These are phyloP conservation scores for Funneliformis geosporum DNA, from an alignment of 192 early-diverging fungal genomes.

Conservation along the genomic window DNA sequence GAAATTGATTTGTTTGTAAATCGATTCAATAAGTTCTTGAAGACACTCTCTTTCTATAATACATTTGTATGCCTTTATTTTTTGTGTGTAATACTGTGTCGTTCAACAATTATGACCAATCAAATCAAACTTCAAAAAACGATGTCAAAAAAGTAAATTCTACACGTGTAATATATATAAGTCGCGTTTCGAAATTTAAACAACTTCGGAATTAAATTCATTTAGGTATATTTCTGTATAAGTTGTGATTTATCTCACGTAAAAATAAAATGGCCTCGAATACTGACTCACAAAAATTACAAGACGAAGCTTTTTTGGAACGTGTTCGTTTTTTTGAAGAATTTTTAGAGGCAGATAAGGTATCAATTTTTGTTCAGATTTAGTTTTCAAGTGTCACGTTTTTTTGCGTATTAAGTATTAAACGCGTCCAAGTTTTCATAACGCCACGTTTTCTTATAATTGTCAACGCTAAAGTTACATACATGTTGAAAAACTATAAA, in stretches of 20 bases:
- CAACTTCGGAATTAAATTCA: not conserved
- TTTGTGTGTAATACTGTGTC: too few relatives aligned
- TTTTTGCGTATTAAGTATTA: too few relatives aligned
- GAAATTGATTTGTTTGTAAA: too few relatives aligned
- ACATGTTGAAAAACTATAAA: too few relatives aligned
- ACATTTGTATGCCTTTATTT: too few relatives aligned
- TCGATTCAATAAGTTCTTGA: too few relatives aligned
- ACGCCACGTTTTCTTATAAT: not conserved
- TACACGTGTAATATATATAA: not conserved
- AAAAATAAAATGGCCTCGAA: not conserved
- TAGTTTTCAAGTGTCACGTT: not conserved
- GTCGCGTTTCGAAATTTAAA: not conserved
- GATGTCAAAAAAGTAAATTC: not conserved
- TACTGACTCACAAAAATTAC: not conserved
- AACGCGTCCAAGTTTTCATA: not conserved
- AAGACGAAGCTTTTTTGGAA: constrained; percentile 21
- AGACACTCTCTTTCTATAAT: too few relatives aligned
- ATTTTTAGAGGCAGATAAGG: constrained; percentile 17
- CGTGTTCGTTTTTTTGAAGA: constrained; percentile 19
- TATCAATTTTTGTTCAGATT: not conserved
- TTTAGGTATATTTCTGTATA: not conserved
- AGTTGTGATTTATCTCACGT: too few relatives aligned
- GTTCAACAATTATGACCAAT: too few relatives aligned
- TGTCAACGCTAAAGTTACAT: not conserved
- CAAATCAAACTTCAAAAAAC: too few relatives aligned